phyloP scores from a whole-genome alignment of 75 land plant genomes.

The Isoetes taiwanensis region DNA sequence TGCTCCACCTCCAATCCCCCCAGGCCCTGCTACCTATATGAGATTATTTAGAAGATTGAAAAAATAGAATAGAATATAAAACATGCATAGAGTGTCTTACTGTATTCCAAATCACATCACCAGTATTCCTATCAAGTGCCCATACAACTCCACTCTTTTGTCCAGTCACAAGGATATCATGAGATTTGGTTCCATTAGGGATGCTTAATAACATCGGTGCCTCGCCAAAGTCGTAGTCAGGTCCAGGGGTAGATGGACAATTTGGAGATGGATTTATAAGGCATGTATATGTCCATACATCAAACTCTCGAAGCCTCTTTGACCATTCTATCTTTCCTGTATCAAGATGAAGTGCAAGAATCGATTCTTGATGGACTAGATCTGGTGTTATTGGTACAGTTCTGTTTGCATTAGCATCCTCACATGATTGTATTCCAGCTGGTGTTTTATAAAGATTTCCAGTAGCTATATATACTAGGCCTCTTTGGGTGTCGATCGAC shows the following conservation, averaged over 20 bases:
- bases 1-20: constrained; percentile 27
- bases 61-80: not conserved
- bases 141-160: constrained; percentile 40
- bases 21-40: constrained; percentile 35
- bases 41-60: no score
- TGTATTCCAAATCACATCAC: constrained; percentile 30
- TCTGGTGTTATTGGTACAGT: constrained; percentile 19
- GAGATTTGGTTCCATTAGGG: not conserved
- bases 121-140: constrained; percentile 33
- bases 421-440: constrained; percentile 16
- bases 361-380: constrained; percentile 20
- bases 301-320: constrained; percentile 27
- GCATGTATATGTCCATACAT: constrained; percentile 16
- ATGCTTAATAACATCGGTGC: constrained; percentile 37
- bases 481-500: constrained; percentile 23
- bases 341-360: constrained; percentile 28
- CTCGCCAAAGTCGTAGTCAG: constrained; percentile 47
- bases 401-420: constrained; percentile 16
- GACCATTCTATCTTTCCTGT: constrained; percentile 31
- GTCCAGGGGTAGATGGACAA: constrained; percentile 28
- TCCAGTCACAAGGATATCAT: constrained; percentile 22
- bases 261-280: constrained; percentile 2
- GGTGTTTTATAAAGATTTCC: constrained; percentile 35
- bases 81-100: constrained; percentile 12
- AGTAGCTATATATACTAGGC: constrained; percentile 31